Base-by-base conservation (phyloP, 2,329 filamentous ascomycete genomes). In the Apiospora hydei region DNA sequence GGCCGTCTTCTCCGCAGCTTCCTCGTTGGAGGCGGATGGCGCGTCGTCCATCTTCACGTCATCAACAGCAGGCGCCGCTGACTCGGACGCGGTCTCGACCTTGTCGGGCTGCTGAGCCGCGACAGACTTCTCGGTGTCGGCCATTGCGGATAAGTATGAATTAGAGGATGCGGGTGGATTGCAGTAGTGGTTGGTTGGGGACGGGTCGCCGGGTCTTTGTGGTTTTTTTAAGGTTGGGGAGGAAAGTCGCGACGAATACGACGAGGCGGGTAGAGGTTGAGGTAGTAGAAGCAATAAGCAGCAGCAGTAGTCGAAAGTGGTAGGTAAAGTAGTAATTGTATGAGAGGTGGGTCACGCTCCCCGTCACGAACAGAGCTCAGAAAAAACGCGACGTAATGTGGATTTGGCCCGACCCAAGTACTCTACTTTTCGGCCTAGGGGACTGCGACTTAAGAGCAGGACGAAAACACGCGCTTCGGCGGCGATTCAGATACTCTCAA, bases 401-500 rank as follows among this genome's bases (percentile, higher is more conserved):
- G 57, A 64, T 64, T 64, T 64, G 57, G 57, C 57, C 57, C 57
- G 34, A 64, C 57, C 57, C 57, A 64, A 41, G 57, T 64, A 41
- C 34, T 64, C 30, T 64, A 64, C 57, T 64, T 38, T 64, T 3
- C 46, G 57, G 34, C 57, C 30, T n/a, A 41, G 30, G 10, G 57
- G 57, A 64, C 34, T n/a, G 21, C 8, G 30, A 51, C 47, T 75
- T 70, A 61, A 72, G 26, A 70, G 57, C 34, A 64, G 70, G 67
- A 75, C 73, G 75, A 78, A 78, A 79, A 80, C 78, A 77, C 78
- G 78, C 18, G 21, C 57, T 64, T 41, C 18, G 34, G 30, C 57
- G 41, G 8, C 18, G 57, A 41, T n/a, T 41, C 21, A 13, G 57
- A 41, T 64, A n/a, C n/a, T 64, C 6, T 64, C 21, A 34, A 16